Evolutionary conservation across 441 rosid genomes (phyloP).

Genomic region (Cnidoscolus chayamansa): DNA sequence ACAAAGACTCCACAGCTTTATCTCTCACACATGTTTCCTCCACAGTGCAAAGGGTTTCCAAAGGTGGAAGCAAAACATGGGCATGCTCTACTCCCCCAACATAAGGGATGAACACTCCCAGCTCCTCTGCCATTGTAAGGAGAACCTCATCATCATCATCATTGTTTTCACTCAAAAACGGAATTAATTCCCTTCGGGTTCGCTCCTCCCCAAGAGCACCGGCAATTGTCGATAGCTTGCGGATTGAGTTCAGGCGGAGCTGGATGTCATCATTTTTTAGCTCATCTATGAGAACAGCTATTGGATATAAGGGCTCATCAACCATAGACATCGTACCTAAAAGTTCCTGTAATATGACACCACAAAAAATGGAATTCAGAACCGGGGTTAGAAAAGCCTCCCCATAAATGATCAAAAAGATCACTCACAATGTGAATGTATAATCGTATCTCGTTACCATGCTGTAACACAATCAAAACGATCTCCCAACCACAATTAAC

Average conservation of each 20-base stretch:
- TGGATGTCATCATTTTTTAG: slow-evolving; percentile 91
- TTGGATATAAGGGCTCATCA: slow-evolving; percentile 89
- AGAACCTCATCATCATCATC: slow-evolving; percentile 97
- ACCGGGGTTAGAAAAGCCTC: not conserved
- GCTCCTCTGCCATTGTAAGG: slow-evolving; percentile 89
- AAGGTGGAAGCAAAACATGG: slow-evolving; percentile 71
- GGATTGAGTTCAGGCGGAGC: slow-evolving; percentile 82
- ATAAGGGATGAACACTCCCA: slow-evolving; percentile 86
- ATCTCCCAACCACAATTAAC: not conserved
- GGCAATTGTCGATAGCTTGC: slow-evolving; percentile 78
- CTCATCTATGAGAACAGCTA: slow-evolving; percentile 87
- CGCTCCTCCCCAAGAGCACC: slow-evolving; percentile 95
- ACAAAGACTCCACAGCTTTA: slow-evolving; percentile 82
- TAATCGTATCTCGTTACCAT: not conserved
- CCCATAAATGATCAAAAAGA: not conserved
- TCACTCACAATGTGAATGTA: not conserved
- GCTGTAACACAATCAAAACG: not conserved
- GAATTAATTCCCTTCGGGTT: slow-evolving; percentile 82
- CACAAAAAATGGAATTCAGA: not conserved
- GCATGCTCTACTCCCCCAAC: slow-evolving; percentile 94
- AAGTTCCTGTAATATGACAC: slow-evolving; percentile 7
- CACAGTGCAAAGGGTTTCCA: slow-evolving; percentile 80
- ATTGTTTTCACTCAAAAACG: slow-evolving; percentile 84
- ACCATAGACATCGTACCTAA: slow-evolving; percentile 55
- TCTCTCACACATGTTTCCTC: slow-evolving; percentile 98